Conservation (phyloP, 768 basidiomycete genomes). For the Tremella mesenterica region DNA sequence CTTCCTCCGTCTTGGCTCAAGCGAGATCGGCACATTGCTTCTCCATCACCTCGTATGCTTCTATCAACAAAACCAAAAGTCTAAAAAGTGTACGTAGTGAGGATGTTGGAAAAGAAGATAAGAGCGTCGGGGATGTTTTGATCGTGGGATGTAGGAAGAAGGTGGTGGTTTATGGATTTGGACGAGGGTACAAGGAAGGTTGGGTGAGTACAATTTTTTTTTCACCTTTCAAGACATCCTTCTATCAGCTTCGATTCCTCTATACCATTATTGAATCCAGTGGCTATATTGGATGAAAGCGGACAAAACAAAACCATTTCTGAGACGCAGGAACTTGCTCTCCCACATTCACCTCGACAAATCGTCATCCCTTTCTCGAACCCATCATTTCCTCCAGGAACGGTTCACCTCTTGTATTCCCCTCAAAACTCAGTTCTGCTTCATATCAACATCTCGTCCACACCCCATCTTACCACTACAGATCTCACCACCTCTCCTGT, state of each 20-base stretch:
- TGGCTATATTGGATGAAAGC: too few relatives aligned
- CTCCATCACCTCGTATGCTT: slow-evolving; percentile 54
- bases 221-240: neutral
- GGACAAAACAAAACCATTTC: too few relatives aligned
- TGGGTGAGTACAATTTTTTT: slow-evolving; percentile 53
- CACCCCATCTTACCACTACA: slow-evolving; percentile 19
- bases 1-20: slow-evolving; percentile 57
- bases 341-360: slow-evolving; percentile 84
- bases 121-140: slow-evolving; percentile 56
- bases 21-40: slow-evolving; percentile 79
- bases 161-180: slow-evolving; percentile 77
- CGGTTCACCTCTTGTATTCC: slow-evolving; percentile 56
- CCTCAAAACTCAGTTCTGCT: slow-evolving; percentile 32
- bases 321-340: slow-evolving; percentile 58
- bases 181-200: slow-evolving; percentile 59
- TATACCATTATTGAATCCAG: too few relatives aligned
- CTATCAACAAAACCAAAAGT: slow-evolving; percentile 37
- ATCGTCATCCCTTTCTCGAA: slow-evolving; percentile 72
- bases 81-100: slow-evolving; percentile 6
- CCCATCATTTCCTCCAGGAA: slow-evolving; percentile 56
- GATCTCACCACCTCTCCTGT: slow-evolving; percentile 26
- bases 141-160: slow-evolving; percentile 78
- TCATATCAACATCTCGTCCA: slow-evolving; percentile 19
- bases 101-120: slow-evolving; percentile 5
- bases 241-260: too few relatives aligned